A percentile compares a stretch with the other conserved stretches of the same genome.
phyloP scores from a whole-genome alignment of 2,329 filamentous ascomycete genomes.

The Cytospora piceae region DNA sequence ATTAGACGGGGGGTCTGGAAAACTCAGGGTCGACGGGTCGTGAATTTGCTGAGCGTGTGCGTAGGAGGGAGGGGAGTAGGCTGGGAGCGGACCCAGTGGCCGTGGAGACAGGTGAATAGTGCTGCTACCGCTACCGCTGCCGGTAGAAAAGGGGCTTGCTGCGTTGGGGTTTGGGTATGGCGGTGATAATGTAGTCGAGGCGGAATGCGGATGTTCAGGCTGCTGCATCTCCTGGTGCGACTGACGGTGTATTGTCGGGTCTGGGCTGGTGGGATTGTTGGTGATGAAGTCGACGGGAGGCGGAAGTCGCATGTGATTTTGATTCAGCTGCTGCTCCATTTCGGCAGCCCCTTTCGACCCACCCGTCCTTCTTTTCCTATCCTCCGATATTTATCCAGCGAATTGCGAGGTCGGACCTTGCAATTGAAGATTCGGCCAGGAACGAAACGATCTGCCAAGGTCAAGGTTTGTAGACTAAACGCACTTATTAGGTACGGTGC shows the following conservation, averaged over 20 bases:
- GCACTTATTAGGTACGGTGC: neutral
- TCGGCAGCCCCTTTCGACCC: conserved; percentile 15
- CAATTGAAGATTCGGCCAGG: conserved; percentile 22
- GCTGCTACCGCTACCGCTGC: conserved; percentile 20
- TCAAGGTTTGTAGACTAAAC: neutral
- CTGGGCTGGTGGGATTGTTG: conserved; percentile 10
- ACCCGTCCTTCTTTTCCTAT: conserved; percentile 9
- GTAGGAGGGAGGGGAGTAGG: conserved; percentile 45
- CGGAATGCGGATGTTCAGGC: conserved; percentile 30
- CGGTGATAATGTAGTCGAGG: conserved; percentile 29
- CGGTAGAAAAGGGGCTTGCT: conserved; percentile 10
- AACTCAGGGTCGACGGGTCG: conserved; percentile 40
- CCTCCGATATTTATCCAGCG: conserved; percentile 10
- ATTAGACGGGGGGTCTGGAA: conserved; percentile 41
- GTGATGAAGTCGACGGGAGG: conserved; percentile 35
- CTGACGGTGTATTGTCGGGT: conserved; percentile 18
- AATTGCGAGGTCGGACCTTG: conserved; percentile 20
- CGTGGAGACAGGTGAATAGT: conserved; percentile 31
- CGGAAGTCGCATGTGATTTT: conserved; percentile 51
- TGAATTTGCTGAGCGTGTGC: conserved; percentile 36
- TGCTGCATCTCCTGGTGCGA: conserved; percentile 31
- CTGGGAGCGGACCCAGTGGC: conserved; percentile 34
- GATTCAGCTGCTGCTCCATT: conserved; percentile 39
- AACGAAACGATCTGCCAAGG: conserved; percentile 14
- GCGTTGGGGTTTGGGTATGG: conserved; percentile 26